Base-by-base conservation (phyloP, 352 stramenopile genomes). In the Phytophthora pini region DNA sequence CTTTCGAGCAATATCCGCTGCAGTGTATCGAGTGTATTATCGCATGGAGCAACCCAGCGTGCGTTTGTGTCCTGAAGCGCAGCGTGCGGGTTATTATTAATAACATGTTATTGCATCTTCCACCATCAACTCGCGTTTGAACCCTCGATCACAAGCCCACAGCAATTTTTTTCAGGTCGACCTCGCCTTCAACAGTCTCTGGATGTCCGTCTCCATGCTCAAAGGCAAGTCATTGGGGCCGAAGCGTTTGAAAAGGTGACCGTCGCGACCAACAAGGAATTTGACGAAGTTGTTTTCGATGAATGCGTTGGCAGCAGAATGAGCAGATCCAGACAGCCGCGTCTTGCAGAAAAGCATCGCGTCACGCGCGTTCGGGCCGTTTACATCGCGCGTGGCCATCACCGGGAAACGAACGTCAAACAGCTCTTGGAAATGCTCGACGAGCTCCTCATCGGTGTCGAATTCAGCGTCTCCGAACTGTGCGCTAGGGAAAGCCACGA, bases 251-350 rank as follows among this genome's bases (percentile, higher is more conserved):
- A 80, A 62, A 36, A 92, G 77, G 49, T 63, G 74, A 27, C 93
- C 93, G 24, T 93, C 75, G 51, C 84, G 80, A 75, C 90, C 83
- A 1, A 98, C 74, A 6, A 98, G 69, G 58, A 97, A 98, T 67
- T 95, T 97, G 36, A 85, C 88, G 59, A 93, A 97, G 64, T 97
- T 93, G 86, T 92, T 96, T 60, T 91, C 81, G 56, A 98, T 89
- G 64, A 89, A 92, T 3, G 76, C 82, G 22, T 76, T 71, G 5
- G 60, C 60, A 43, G 60, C 59, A 13, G 65, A 67, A 39, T 46
- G 53, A 0, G 68, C 66, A 63, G 85, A 62, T 1, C 71, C 73
- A 2, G 81, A 75, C 11, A 92, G 63, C 43, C 80, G 80, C 31
- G 80, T 62, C 59, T 97, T 97, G 52, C 97, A 79, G 58, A 89